phyloP scores from a whole-genome alignment of 352 stramenopile species.

The Globisporangium uncinulatum region DNA sequence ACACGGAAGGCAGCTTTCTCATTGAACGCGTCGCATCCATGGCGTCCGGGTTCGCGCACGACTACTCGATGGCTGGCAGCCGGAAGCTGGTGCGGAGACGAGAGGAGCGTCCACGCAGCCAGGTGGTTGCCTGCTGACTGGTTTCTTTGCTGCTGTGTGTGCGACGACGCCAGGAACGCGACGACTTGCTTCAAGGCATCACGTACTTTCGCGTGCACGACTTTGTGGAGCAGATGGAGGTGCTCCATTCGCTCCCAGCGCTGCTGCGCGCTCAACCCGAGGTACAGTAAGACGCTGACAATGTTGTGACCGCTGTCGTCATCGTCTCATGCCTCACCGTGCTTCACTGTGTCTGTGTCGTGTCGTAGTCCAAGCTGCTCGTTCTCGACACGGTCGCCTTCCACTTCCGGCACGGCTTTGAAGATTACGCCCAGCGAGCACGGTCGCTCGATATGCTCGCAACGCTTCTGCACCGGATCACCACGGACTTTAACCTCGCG shows the following conservation, averaged over 20 bases:
- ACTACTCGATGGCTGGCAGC: constrained; percentile 39
- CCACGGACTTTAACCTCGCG: constrained; percentile 44
- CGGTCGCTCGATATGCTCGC: constrained; percentile 72
- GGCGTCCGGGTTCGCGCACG: constrained; percentile 69
- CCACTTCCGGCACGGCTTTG: constrained; percentile 88
- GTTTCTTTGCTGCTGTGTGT: constrained; percentile 2
- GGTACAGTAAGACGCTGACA: constrained; percentile 13
- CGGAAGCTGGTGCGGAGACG: constrained; percentile 24
- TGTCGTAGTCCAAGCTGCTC: constrained; percentile 71
- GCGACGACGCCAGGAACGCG: constrained; percentile 32
- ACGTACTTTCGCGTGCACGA: constrained; percentile 82
- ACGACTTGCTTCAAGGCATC: constrained; percentile 79
- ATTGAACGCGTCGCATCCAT: constrained; percentile 83
- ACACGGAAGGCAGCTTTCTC: constrained; percentile 92
- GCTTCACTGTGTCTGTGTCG: neutral
- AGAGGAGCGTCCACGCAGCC: neutral
- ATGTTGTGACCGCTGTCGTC: neutral
- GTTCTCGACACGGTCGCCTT: constrained; percentile 94
- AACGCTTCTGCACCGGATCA: constrained; percentile 54
- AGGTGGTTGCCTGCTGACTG: neutral
- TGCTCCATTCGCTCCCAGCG: constrained; percentile 66
- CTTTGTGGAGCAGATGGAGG: constrained; percentile 86
- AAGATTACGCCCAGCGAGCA: constrained; percentile 60
- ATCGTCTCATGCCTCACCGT: neutral
- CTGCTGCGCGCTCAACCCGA: constrained; percentile 38